These are phyloP conservation scores for Cenchrus americanus DNA, from an alignment of 176 grass and related monocot species.

Conservation along the genomic window DNA sequence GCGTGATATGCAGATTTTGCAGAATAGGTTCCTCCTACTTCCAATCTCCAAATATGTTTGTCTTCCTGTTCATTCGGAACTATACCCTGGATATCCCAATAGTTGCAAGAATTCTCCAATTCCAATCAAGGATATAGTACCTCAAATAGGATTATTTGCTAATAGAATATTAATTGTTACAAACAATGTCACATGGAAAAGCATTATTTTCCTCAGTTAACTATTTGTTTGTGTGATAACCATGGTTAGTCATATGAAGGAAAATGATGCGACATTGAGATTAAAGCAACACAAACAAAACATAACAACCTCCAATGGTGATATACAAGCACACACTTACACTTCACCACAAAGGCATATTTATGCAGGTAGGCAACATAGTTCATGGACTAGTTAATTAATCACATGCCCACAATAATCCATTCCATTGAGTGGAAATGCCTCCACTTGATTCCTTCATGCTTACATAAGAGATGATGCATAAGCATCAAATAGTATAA, in stretches of 20 bases:
- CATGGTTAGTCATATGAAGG: not conserved
- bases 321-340: not conserved
- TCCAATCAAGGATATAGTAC: too few relatives aligned
- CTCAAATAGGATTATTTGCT: not conserved
- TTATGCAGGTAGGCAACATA: not conserved
- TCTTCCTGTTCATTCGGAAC: too few relatives aligned
- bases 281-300: not conserved
- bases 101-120: too few relatives aligned
- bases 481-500: not conserved
- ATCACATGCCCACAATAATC: not conserved
- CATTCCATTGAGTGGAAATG: not conserved
- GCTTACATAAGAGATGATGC: not conserved
- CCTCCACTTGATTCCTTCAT: not conserved
- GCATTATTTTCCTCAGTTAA: not conserved
- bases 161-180: not conserved
- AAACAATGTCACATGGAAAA: not conserved
- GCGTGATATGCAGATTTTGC: too few relatives aligned
- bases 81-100: too few relatives aligned
- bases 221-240: not conserved
- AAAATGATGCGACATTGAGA: not conserved
- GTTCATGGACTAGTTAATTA: not conserved
- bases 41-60: too few relatives aligned
- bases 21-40: too few relatives aligned
- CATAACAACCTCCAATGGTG: not conserved
- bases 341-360: not conserved